These are phyloP conservation scores for Yarrowia sp. DNA, from an alignment of 805 yeast species.

Conservation along the genomic window DNA sequence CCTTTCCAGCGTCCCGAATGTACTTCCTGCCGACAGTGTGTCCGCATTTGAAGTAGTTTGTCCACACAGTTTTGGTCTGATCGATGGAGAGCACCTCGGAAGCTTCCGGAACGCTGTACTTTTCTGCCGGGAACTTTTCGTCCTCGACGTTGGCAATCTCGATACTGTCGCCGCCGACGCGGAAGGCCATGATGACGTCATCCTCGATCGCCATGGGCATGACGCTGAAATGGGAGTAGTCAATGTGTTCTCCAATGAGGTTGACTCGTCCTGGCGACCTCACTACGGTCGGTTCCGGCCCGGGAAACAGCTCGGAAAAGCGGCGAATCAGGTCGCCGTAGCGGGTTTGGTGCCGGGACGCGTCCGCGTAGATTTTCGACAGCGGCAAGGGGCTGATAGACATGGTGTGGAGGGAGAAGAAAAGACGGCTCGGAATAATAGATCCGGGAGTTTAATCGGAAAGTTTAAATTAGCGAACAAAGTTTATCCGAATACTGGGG, in stretches of 20 bases:
- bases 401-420: not conserved
- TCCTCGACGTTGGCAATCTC: constrained; percentile 51
- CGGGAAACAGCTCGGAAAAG: constrained; percentile 42
- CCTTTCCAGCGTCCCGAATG: constrained; percentile 2
- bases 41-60: constrained; percentile 73
- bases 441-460: not conserved
- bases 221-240: constrained; percentile 69
- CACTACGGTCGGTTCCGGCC: constrained; percentile 54
- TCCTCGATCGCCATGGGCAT: constrained; percentile 76
- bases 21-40: constrained; percentile 64
- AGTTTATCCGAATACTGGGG: constrained; percentile 27
- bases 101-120: constrained; percentile 40
- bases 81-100: constrained; percentile 55
- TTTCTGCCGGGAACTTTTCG: constrained; percentile 43
- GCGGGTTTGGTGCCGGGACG: constrained; percentile 41
- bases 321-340: constrained; percentile 41
- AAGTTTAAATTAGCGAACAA: not conserved
- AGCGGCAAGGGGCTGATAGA: constrained; percentile 16
- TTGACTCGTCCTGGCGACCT: constrained; percentile 81
- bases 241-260: constrained; percentile 77
- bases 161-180: constrained; percentile 44
- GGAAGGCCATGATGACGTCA: constrained; percentile 62
- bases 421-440: constrained; percentile 1
- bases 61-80: constrained; percentile 62
- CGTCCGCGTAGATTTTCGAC: constrained; percentile 42